Base-by-base conservation (phyloP, 805 yeast genomes). In the Candida incommunis region DNA sequence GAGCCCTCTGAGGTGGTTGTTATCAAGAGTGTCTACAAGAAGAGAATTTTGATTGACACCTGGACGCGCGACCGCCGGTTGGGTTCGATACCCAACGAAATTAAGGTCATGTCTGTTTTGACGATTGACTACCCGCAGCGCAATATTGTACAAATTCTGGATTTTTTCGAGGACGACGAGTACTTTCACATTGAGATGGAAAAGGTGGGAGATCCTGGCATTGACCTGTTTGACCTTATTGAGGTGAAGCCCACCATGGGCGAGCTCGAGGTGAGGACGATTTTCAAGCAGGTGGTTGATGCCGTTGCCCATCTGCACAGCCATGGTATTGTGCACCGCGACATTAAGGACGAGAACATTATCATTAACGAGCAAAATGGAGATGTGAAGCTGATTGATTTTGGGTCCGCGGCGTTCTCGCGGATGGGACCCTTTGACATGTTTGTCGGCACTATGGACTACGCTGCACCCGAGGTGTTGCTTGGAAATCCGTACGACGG, bases 71-170 rank as follows among this genome's bases (percentile, higher is more conserved):
- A 92, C 61, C 74, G 95, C 22, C 74, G 74, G 48, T 66, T 92
- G 37, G 98, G 98, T 3, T 88, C 96, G 0, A 82, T 92, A 29
- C 97, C 97, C 2, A 79, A 90, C n/a, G 98, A 92, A 61, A 92
- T 92, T 51, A 94, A 87, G 60, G 79, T 92, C 41, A 80, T 92
- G 85, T 80, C 90, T 24, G 78, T 79, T n/a, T 65, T 90, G 48
- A 58, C 50, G 24, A 40, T 57, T 2, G 65, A 68, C 41, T 74
- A 74, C 46, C 94, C 92, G 1, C 96, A 90, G 61, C 92, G 90
- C 3, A 87, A 86, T 61, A 83, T 88, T 41, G 76, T 87, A 73
- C 70, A 82, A 50, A 72, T 92, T 46, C 69, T 88, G 43, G 97
- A 92, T 62, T 92, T 83, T 57, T 92, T 90, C 55, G 98, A 92